phyloP scores from a whole-genome alignment of 257 asterid species.

The Solanum corneliomulleri region DNA sequence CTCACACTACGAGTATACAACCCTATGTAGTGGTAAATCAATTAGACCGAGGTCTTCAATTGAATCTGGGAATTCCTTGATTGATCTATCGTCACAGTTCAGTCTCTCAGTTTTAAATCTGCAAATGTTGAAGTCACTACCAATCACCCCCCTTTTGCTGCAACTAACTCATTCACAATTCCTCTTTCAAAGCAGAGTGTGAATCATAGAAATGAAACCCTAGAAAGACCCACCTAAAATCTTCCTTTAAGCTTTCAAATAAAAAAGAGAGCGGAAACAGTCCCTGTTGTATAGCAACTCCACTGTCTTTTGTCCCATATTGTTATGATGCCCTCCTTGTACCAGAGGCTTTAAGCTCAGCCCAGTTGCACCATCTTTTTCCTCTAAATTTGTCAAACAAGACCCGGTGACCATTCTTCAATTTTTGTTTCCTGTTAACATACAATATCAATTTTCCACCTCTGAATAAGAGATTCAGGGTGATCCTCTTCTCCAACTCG shows the following conservation, averaged over 20 bases:
- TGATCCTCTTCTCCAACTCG: not conserved
- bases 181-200: not conserved
- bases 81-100: not conserved
- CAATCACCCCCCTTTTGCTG: not conserved
- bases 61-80: not conserved
- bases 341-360: not conserved
- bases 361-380: not conserved
- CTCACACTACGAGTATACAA: not conserved
- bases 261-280: not conserved
- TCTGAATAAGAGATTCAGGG: not conserved
- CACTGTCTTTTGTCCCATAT: not conserved
- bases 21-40: not conserved
- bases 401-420: not conserved
- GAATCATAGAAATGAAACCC: not conserved
- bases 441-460: not conserved
- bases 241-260: not conserved
- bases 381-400: not conserved
- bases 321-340: not conserved
- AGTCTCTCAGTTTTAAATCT: not conserved
- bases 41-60: not conserved
- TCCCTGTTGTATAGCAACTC: not conserved
- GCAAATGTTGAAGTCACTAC: not conserved
- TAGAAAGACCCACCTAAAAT: not conserved
- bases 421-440: not conserved
- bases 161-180: not conserved